Evolutionary conservation across 2,329 filamentous ascomycete genomes (phyloP), one percentile per base, ranked within the genome.

Genomic region (Ustulina deusta): DNA sequence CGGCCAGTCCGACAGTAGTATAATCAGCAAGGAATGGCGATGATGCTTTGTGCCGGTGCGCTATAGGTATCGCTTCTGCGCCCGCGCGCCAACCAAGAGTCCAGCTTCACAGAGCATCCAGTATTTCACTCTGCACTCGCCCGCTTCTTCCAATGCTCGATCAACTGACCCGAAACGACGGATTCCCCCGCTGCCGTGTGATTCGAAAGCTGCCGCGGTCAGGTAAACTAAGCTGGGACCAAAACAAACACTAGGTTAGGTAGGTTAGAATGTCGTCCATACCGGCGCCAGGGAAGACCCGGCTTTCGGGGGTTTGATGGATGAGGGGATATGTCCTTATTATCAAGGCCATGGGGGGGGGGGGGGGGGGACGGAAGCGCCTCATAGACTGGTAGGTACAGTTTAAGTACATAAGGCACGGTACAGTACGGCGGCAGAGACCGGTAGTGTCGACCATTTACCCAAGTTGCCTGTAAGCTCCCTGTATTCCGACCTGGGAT

Each of bases 311-410:
- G 54, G 57, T 68, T 57, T 58, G 68, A 62, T 57, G 60, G 66
- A 64, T 70, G 68, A 70, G 68, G 68, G 68, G 68, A 70, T 48
- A 56, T 56, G 66, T 63, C 68, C 58, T 69, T 55, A 66, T 70
- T 70, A 70, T 70, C 56, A 65, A 63, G 46, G 22, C 56, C 46
- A 54, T 57, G 59, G 20, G 38, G 63, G 67, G 44, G 63, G 55
- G 22, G 27, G 51, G 15, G 52, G 22, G 15, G 29, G 25, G 38
- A 42, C 22, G 38, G n/a, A 25, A 20, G 20, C 27, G 27, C 15
- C 27, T 32, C 17, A n/a, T 44, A 7, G 7, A 25, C 22, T 2
- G 15, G n/a, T 48, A 59, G 9, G 42, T 49, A 49, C 40, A 36
- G 46, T 15, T 25, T 29, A 13, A 40, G 25, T 48, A 57, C 17